phyloP scores from a whole-genome alignment of 108 stramenopile genomes.

The Licmophora abbreviata region DNA sequence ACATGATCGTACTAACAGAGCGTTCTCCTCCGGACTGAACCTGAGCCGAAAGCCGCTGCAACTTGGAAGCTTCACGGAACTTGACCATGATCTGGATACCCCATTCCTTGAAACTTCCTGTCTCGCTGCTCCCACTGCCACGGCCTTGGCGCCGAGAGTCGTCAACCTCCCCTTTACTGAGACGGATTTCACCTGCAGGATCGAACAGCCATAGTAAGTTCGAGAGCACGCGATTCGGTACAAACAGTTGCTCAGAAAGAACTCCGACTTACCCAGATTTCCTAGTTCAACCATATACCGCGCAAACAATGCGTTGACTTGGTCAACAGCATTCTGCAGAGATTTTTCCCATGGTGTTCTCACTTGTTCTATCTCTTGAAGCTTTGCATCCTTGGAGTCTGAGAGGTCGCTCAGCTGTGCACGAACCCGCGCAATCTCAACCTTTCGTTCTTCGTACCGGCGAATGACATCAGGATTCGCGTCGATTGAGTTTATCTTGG shows the following conservation, averaged over 20 bases:
- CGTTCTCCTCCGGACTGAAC: conserved; percentile 96
- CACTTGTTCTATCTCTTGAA: conserved; percentile 37
- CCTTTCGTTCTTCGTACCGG: conserved; percentile 47
- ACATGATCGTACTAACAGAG: conserved; percentile 94
- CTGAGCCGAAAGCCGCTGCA: conserved; percentile 71
- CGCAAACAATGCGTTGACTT: conserved; percentile 50
- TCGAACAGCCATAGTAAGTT: not conserved
- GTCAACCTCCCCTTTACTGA: conserved; percentile 37
- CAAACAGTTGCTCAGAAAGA: not conserved
- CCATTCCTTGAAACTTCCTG: conserved; percentile 60
- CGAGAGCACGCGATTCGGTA: not conserved
- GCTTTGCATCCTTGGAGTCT: conserved; percentile 28
- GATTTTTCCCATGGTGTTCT: conserved; percentile 35
- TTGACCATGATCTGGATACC: conserved; percentile 86
- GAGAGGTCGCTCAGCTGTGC: conserved; percentile 39
- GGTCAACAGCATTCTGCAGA: conserved; percentile 35
- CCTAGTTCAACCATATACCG: conserved; percentile 85
- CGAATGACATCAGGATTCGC: conserved; percentile 62
- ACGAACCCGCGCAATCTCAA: conserved; percentile 43
- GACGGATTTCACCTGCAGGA: conserved; percentile 36
- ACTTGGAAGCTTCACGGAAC: conserved; percentile 66
- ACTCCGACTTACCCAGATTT: conserved; percentile 34
- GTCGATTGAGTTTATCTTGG: conserved; percentile 38
- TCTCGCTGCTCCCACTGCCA: not conserved
- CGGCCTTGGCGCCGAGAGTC: not conserved